Percentiles rank a stretch among this genome's conserved stretches.
phyloP scores from a whole-genome alignment of 2,329 filamentous ascomycete genomes.

The Trichoderma polysporum region DNA sequence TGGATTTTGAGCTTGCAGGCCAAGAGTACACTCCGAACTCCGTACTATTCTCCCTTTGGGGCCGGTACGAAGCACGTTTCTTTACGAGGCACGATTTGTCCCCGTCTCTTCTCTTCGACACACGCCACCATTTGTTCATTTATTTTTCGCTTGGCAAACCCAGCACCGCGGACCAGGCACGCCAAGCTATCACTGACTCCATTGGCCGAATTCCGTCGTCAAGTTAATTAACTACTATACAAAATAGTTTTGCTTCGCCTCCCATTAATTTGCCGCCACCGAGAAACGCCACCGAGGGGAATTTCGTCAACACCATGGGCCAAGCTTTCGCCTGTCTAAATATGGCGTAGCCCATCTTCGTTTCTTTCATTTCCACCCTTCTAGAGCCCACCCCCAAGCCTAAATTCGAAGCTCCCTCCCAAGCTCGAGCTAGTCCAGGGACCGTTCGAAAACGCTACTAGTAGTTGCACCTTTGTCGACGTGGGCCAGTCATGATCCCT shows the following conservation, averaged over 20 bases:
- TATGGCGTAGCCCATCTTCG: conserved; percentile 2
- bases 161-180: conserved; percentile 7
- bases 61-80: neutral
- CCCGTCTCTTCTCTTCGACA: neutral
- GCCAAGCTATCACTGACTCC: neutral
- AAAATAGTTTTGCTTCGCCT: conserved; percentile 9
- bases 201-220: neutral
- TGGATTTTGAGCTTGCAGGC: neutral
- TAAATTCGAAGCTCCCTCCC: conserved; percentile 6
- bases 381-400: neutral
- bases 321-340: conserved; percentile 16
- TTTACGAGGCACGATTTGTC: too few relatives aligned
- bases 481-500: neutral
- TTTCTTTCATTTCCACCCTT: conserved; percentile 15
- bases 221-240: conserved; percentile 7
- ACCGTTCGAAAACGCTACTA: neutral
- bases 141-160: conserved; percentile 2
- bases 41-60: neutral
- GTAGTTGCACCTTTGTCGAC: neutral
- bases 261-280: conserved; percentile 15
- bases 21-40: conserved; percentile 2
- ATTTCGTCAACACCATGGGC: neutral
- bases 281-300: neutral
- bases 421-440: conserved; percentile 6
- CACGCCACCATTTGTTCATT: neutral